Evolutionary conservation across 352 stramenopile genomes (phyloP).

Genomic region (Pythium biforme): DNA sequence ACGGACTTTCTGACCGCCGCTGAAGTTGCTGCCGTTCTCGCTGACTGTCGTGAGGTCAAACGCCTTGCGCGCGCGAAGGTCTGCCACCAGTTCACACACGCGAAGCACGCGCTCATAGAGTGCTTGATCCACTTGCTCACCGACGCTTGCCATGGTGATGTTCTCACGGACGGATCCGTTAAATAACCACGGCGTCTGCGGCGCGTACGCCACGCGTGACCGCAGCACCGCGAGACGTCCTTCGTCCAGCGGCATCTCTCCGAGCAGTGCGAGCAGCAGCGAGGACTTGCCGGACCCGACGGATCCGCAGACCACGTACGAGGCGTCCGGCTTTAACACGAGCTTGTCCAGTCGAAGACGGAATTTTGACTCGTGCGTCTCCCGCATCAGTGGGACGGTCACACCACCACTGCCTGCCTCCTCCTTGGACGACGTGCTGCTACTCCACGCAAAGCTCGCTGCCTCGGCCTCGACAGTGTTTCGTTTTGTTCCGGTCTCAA

Average conservation of each 20-base stretch:
- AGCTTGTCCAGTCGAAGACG: conserved; percentile 48
- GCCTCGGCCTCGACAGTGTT: conserved; percentile 27
- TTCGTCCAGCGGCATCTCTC: conserved; percentile 89
- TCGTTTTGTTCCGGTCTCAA: not conserved
- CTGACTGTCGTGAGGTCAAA: conserved; percentile 54
- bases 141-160: conserved; percentile 45
- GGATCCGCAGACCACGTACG: conserved; percentile 77
- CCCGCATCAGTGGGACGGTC: conserved; percentile 19
- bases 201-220: conserved; percentile 53
- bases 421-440: not conserved
- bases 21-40: conserved; percentile 85
- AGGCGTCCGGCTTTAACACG: conserved; percentile 32
- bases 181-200: conserved; percentile 81
- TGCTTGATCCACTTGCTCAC: conserved; percentile 31
- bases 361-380: conserved; percentile 26
- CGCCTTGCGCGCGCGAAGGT: conserved; percentile 45
- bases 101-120: conserved; percentile 55
- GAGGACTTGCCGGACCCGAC: conserved; percentile 96
- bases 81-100: conserved; percentile 68
- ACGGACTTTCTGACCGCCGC: conserved; percentile 76
- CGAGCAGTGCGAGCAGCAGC: conserved; percentile 93
- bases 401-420: not conserved
- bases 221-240: conserved; percentile 26
- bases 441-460: conserved; percentile 37
- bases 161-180: conserved; percentile 57